Conservation (phyloP, 495 filamentous ascomycete species). For the Xylaria intraflava region DNA sequence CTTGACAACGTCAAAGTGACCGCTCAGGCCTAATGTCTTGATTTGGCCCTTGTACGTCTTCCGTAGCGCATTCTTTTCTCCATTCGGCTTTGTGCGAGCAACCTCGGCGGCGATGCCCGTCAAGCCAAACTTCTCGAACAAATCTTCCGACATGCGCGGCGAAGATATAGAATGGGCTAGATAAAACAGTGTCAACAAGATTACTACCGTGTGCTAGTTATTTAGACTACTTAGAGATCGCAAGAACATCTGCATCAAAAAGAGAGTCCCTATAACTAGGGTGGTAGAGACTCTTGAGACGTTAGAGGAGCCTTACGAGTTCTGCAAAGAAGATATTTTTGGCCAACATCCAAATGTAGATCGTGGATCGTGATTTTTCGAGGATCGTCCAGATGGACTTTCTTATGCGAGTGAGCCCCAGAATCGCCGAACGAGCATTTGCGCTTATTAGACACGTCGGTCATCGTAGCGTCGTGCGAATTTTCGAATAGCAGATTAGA, state of each 20-base stretch:
- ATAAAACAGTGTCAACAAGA: constrained; percentile 44
- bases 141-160: constrained; percentile 41
- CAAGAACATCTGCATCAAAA: constrained; percentile 8
- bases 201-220: constrained; percentile 17
- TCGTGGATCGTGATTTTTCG: constrained; percentile 48
- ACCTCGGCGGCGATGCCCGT: constrained; percentile 44
- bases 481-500: constrained; percentile 35
- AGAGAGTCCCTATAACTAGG: constrained; percentile 3
- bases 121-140: constrained; percentile 46
- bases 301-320: constrained; percentile 53
- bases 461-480: constrained; percentile 34
- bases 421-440: constrained; percentile 44
- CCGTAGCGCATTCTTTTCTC: constrained; percentile 49
- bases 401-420: constrained; percentile 48
- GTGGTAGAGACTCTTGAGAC: constrained; percentile 21
- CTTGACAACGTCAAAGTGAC: constrained; percentile 47
- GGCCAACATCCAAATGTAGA: constrained; percentile 50
- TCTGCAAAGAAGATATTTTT: constrained; percentile 54
- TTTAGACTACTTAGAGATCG: constrained; percentile 7
- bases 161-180: constrained; percentile 39
- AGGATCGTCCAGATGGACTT: constrained; percentile 45
- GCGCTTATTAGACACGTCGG: constrained; percentile 45
- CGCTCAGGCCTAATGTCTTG: constrained; percentile 47
- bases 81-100: constrained; percentile 48
- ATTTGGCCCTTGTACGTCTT: constrained; percentile 56